A percentile compares a stretch with the other conserved stretches of the same genome.
phyloP scores from a whole-genome alignment of 1,284 basidiomycete species.

The Paramarasmius palmivorus region DNA sequence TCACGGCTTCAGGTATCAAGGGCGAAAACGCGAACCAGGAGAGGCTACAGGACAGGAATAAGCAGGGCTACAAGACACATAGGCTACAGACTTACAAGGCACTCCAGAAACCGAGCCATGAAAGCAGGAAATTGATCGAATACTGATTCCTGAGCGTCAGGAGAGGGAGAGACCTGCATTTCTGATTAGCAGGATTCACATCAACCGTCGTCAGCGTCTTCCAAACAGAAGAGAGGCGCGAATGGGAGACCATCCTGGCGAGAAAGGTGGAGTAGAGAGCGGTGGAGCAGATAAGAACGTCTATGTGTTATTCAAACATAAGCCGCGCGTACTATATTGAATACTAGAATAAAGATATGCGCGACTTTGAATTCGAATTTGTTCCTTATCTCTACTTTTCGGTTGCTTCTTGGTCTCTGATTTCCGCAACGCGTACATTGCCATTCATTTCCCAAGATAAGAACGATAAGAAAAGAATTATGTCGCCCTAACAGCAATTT shows the following conservation, averaged over 20 bases:
- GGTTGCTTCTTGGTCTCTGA: no score
- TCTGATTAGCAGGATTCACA: conserved; percentile 56
- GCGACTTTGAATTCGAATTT: no score
- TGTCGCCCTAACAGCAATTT: no score
- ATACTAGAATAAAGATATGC: no score
- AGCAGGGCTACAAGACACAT: conserved; percentile 5
- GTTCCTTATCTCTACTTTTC: no score
- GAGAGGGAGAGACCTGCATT: conserved; percentile 56
- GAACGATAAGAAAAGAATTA: no score
- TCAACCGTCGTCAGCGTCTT: conserved; percentile 19
- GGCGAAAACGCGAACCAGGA: conserved; percentile 72
- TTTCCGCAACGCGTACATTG: no score
- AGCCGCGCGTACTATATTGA: no score
- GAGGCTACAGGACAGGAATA: conserved; percentile 24
- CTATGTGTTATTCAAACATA: no score
- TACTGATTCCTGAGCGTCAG: conserved; percentile 56
- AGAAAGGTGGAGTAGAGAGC: conserved; percentile 20
- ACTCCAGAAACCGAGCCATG: conserved; percentile 49
- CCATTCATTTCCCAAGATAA: no score
- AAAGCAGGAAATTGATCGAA: conserved; percentile 51
- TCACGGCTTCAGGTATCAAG: conserved; percentile 61
- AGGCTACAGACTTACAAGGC: conserved; percentile 27
- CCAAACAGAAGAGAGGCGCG: conserved; percentile 31
- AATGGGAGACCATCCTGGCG: no score
- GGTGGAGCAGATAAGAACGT: background rate